Base-by-base conservation (phyloP, 108 stramenopile genomes). In the Epipyxis sp. region DNA sequence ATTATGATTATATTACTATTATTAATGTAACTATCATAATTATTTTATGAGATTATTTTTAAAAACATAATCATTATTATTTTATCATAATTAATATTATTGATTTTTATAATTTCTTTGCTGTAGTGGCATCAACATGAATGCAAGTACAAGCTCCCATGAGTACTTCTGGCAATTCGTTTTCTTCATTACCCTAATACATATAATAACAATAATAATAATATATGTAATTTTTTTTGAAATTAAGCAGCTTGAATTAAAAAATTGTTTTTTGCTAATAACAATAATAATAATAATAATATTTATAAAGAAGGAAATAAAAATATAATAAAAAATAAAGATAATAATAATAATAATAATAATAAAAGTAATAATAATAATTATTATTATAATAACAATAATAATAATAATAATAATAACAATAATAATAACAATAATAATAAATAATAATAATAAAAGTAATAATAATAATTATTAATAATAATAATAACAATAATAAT, bases 141-240 rank as follows among this genome's bases (percentile, higher is more conserved):
- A 74, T 74, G 43, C 71, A 74, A 57, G 71, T 54, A 57, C 71
- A 74, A 30, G n/a, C 83, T 40, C 87, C 87, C 25, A 88, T 40
- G 13, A 88, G 27, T 2, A 79, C 80, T 76, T 88, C 87, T 13
- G 86, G 87, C 13, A 88, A 84, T 58, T 88, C 87, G 0, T 87
- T 77, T 1, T 84, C 87, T 10, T 78, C 69, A 32, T 84, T 78
- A 16, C 87, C 88, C 58, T 89, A n/a, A n/a, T n/a, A n/a, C n/a
- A n/a, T n/a, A n/a, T n/a, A n/a, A n/a, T n/a, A n/a, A n/a, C n/a
- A n/a, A n/a, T n/a, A n/a, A n/a, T n/a, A n/a, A n/a, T n/a, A n/a
- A n/a, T n/a, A n/a, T n/a, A n/a, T n/a, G n/a, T n/a, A n/a, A n/a
- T n/a, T n/a, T n/a, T n/a, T n/a, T n/a, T n/a, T n/a, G n/a, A 79